Base-by-base conservation (phyloP, 345 rosid species). In the Hypericum perforatum region DNA sequence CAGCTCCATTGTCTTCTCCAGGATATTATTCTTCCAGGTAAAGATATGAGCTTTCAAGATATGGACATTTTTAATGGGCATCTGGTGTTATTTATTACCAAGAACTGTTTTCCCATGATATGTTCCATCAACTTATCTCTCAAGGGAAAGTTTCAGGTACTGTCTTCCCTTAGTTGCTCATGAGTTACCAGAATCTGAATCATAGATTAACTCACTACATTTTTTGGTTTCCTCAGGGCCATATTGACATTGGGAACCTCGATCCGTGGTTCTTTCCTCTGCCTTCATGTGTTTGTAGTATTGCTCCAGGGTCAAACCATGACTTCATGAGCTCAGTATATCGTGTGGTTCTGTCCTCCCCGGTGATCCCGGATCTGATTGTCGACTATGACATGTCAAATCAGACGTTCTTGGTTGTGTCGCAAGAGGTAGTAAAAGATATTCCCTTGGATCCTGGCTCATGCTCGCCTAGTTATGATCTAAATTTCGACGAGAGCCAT, bases 261-360 rank as follows among this genome's bases (percentile, higher is more conserved):
- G 61, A 73, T 61, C 94, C 89, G 4, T 90, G 95, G 97, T 70
- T 74, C 70, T 90, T 90, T 50, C 97, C 97, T 45, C 49, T 90
- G 58, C 94, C 94, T 55, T 63, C 82, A 65, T 63, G 62, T 67
- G 37, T 59, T 11, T 77, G 89, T 57, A 74, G 75, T 65, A 64
- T 86, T 5, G 67, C 59, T 22, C 94, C 95, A 9, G 95, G 94
- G 40, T 84, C 95, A 49, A 90, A 90, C 78, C 95, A 82, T 49
- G 76, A 80, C 61, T 90, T 86, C 63, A 69, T 41, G 69, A 78
- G 59, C 59, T 68, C 82, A 38, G 63, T 70, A 36, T 90, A 84
- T 67, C 82, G 87, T 54, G 80, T 75, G 16, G 91, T 90, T 69
- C 66, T 90, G 51, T 90, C 97, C 37, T 90, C 97, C 68, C 91